Base-by-base conservation (phyloP, 2,329 filamentous ascomycete species). In the Venturia pyrina region DNA sequence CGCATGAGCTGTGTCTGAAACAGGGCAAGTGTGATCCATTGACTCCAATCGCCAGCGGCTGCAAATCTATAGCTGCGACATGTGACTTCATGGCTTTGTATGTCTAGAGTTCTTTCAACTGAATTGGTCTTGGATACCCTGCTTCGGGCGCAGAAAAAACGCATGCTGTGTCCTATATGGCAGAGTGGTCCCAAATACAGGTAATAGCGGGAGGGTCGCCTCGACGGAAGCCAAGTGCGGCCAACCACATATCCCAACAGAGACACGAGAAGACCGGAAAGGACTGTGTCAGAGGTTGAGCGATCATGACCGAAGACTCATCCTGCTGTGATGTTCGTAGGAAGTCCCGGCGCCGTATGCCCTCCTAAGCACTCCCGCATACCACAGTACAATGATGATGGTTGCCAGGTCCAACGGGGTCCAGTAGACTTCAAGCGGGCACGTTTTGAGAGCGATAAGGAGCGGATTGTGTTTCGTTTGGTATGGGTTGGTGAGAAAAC, bases 1-100 rank as follows among this genome's bases (percentile, higher is more conserved):
- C 50, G 50, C 50, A 28, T 56, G 50, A 50, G 46, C 46, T 50
- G 46, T 50, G 50, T 56, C 50, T 56, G 50, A 56, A 56, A 56
- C 50, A 56, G 50, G 50, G 24, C 50, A 56, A n/a, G 50, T 32
- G 28, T 56, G 5, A 8, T 19, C 11, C 50, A 56, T 19, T 56
- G 4, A 28, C 28, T 28, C 2, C 28, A 28, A 28, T 28, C 28
- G 28, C 28, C 4, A 28, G 28, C 50, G 24, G 13, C 24, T 17
- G 11, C 50, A 34, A 56, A 19, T 50, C 19, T 50, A 50, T 4
- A 50, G 21, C n/a, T 50, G 46, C 46, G 46, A 50, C 46, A 50
- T 50, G 19, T 50, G 46, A 50, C 19, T 24, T 5, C 3, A 24
- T n/a, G 19, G 11, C 46, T n/a, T n/a, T n/a, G n/a, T n/a, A n/a